Conservation (phyloP, 441 rosid species). For the Eutrema salsugineum region DNA sequence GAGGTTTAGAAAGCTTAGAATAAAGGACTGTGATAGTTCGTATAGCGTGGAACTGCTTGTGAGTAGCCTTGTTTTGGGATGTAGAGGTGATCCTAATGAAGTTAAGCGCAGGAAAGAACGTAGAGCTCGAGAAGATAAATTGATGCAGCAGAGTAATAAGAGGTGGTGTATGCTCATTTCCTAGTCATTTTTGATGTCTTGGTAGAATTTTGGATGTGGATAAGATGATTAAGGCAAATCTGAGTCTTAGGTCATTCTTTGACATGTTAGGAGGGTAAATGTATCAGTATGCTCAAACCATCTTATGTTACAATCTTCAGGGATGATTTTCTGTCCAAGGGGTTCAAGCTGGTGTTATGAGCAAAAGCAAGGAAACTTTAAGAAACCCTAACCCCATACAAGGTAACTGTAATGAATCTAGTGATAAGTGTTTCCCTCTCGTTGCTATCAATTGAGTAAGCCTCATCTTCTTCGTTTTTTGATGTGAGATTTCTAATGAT, state of each 20-base stretch:
- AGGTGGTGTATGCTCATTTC: constrained; percentile 28
- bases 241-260: neutral
- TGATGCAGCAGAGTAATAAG: constrained; percentile 18
- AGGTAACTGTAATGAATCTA: neutral
- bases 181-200: constrained; percentile 6
- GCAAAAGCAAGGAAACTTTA: neutral
- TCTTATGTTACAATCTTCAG: constrained; percentile 23
- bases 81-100: constrained; percentile 28
- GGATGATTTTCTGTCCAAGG: constrained; percentile 62
- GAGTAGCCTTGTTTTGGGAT: constrained; percentile 46
- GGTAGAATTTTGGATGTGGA: too few species aligned
- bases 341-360: constrained; percentile 56
- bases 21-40: constrained; percentile 33
- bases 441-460: neutral
- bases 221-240: neutral
- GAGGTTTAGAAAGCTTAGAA: constrained; percentile 27
- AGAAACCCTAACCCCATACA: neutral
- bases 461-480: neutral
- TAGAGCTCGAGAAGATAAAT: constrained; percentile 1
- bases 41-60: constrained; percentile 39
- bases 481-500: neutral
- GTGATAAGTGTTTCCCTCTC: neutral
- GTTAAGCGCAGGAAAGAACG: constrained; percentile 1
- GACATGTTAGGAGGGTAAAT: too few species aligned
- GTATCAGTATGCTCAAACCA: neutral